A percentile compares a stretch with the other conserved stretches of the same genome.
These are phyloP conservation scores for Adansonia rubrostipa DNA, from an alignment of 441 rosid species.

Conservation along the genomic window DNA sequence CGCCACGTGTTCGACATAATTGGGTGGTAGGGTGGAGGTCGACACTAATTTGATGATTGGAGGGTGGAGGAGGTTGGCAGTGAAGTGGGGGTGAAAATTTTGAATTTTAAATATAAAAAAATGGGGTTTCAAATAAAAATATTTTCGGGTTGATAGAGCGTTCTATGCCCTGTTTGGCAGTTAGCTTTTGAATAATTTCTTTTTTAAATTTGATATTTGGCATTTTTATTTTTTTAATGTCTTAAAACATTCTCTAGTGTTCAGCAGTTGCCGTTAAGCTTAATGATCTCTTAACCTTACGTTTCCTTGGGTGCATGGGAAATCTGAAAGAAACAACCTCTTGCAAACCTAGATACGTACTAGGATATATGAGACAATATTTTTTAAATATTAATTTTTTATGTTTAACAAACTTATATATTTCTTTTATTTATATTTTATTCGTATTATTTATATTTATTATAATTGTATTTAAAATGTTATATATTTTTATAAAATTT, in stretches of 20 bases:
- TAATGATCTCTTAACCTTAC: neutral
- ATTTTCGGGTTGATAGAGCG: no score
- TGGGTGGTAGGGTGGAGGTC: neutral
- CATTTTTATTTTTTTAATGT: neutral
- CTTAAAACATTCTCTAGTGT: neutral
- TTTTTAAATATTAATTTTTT: no score
- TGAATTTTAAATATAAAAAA: neutral
- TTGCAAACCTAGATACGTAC: neutral
- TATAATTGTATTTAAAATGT: no score
- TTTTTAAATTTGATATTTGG: neutral
- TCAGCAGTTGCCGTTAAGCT: neutral
- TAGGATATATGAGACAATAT: neutral
- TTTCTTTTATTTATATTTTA: no score
- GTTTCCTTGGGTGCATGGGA: slow-evolving; percentile 3
- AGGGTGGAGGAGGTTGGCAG: slow-evolving; percentile 13
- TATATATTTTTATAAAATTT: no score
- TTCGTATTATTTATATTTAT: no score
- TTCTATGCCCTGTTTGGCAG: neutral
- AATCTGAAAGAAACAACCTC: neutral
- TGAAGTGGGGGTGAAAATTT: neutral
- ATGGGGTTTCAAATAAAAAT: neutral
- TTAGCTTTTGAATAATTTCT: neutral
- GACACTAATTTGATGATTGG: slow-evolving; percentile 22
- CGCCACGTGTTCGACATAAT: slow-evolving; percentile 21
- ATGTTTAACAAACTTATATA: no score